Conservation (phyloP, 257 asterid species). For the Nicotiana noctiflora region DNA sequence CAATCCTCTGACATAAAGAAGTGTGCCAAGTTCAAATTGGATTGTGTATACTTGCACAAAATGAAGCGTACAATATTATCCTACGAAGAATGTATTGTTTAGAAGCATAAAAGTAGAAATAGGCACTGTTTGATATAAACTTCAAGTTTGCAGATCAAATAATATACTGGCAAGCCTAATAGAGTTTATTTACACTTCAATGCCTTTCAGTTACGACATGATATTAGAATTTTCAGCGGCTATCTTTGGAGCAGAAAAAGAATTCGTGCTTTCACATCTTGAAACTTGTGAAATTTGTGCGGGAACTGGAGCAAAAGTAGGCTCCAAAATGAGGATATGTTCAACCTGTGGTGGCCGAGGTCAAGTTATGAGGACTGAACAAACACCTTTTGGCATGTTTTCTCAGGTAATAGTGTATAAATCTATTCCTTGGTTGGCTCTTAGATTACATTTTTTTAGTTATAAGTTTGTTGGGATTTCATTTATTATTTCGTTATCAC, state of each 20-base stretch:
- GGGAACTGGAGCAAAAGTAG: constrained; percentile 94
- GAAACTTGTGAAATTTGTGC: constrained; percentile 84
- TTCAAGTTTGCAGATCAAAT: background rate
- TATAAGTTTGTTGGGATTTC: background rate
- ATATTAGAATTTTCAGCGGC: constrained; percentile 79
- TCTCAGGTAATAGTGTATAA: constrained; percentile 56
- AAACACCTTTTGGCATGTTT: constrained; percentile 98
- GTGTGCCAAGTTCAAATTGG: background rate
- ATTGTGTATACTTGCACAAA: background rate
- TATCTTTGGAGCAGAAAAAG: constrained; percentile 95
- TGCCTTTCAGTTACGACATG: constrained; percentile 69
- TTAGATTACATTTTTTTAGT: background rate
- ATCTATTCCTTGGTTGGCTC: background rate
- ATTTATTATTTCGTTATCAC: background rate
- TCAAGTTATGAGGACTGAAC: constrained; percentile 98
- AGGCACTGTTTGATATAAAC: background rate
- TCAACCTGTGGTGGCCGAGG: constrained; percentile 99
- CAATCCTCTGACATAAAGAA: background rate
- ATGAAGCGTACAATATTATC: background rate
- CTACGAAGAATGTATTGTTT: background rate
- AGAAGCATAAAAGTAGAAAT: constrained; percentile 5
- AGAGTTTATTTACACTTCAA: constrained; percentile 12
- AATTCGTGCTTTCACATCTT: constrained; percentile 85
- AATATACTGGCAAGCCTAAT: background rate
- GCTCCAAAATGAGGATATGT: constrained; percentile 93